phyloP scores from a whole-genome alignment of 106 monocot genomes.

The Cymbidium sinense region DNA sequence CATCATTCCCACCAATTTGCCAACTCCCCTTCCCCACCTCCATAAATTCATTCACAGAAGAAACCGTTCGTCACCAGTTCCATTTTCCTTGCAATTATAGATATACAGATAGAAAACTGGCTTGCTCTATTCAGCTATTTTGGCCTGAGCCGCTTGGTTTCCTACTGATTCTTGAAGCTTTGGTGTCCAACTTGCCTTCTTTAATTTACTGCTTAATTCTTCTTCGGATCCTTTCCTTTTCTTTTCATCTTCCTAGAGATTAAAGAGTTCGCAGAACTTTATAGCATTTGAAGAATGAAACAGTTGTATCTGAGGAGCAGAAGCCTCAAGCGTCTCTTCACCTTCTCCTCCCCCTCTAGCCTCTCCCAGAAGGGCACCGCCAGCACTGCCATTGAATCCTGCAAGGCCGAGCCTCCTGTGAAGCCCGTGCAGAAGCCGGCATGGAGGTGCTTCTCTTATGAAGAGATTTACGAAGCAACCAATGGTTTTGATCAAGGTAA shows the following conservation, averaged over 20 bases:
- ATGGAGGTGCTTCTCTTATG: slow-evolving; percentile 76
- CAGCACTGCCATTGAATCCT: not conserved
- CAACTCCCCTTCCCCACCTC: slow-evolving; percentile 5
- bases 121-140: not conserved
- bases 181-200: not conserved
- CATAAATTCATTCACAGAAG: slow-evolving; percentile 5
- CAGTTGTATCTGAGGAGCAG: slow-evolving; percentile 32
- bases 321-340: slow-evolving; percentile 44
- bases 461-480: slow-evolving; percentile 64
- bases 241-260: not conserved
- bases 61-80: not conserved
- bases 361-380: not conserved
- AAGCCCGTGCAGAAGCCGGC: slow-evolving; percentile 27
- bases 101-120: not conserved
- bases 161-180: not conserved
- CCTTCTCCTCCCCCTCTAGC: slow-evolving; percentile 8
- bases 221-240: not conserved
- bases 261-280: not conserved
- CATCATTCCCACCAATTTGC: not conserved
- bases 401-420: not conserved
- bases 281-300: slow-evolving; percentile 8
- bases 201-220: not conserved
- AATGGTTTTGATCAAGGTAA: slow-evolving; percentile 58
- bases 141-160: not conserved
- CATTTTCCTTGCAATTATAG: not conserved